These are phyloP conservation scores for Hemisphaericaspora xylofermentans DNA, from an alignment of 1,139 yeast genomes.

Conservation along the genomic window DNA sequence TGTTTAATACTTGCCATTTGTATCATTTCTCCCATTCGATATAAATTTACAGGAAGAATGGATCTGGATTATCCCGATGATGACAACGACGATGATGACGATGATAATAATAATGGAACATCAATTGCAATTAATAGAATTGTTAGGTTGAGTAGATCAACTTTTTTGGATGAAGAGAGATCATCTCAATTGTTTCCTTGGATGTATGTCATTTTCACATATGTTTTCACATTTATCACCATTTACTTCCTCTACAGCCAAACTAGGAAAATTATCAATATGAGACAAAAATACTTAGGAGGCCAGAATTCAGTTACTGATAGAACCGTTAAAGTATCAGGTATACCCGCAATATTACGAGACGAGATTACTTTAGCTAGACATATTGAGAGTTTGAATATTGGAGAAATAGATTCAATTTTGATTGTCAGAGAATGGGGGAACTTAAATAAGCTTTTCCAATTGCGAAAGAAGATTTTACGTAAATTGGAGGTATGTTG, in stretches of 20 bases:
- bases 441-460: conserved; percentile 62
- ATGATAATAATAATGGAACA: conserved; percentile 11
- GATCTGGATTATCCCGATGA: conserved; percentile 55
- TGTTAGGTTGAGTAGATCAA: neutral
- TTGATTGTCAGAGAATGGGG: conserved; percentile 87
- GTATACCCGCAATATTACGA: conserved; percentile 71
- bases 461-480: conserved; percentile 53
- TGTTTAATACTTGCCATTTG: conserved; percentile 63
- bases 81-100: conserved; percentile 23
- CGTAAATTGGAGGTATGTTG: conserved; percentile 67
- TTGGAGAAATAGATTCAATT: conserved; percentile 76
- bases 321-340: conserved; percentile 45
- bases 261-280: conserved; percentile 36
- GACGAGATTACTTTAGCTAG: conserved; percentile 65
- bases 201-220: conserved; percentile 45
- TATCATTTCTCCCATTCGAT: conserved; percentile 72
- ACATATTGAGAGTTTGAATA: conserved; percentile 73
- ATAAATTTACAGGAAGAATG: conserved; percentile 65
- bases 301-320: conserved; percentile 46
- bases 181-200: conserved; percentile 29
- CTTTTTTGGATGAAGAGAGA: neutral
- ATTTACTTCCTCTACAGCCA: conserved; percentile 34
- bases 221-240: conserved; percentile 39
- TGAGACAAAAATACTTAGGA: conserved; percentile 45
- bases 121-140: neutral